A percentile compares a stretch with the other conserved stretches of the same genome.
Evolutionary conservation across 306 rosid species (phyloP).

Genomic region (Oemleria cerasiformis): DNA sequence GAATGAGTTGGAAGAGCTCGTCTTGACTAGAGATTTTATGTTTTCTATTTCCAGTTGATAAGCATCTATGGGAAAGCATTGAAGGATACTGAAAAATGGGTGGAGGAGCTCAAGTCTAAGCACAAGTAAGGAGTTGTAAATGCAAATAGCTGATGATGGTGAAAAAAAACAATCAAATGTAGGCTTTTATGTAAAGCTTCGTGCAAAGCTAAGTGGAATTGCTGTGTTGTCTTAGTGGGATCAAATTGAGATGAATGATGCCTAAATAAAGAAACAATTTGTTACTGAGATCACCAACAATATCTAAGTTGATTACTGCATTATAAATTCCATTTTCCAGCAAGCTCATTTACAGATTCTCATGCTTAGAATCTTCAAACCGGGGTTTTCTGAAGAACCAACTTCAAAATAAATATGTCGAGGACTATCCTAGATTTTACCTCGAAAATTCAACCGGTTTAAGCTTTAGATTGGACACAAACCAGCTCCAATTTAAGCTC

Average conservation of each 20-base stretch:
- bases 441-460: no score
- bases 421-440: no score
- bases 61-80: constrained; percentile 75
- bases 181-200: constrained; percentile 14
- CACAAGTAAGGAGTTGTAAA: constrained; percentile 35
- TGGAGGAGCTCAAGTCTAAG: constrained; percentile 77
- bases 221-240: no score
- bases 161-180: constrained; percentile 12
- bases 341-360: background rate
- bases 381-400: no score
- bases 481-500: no score
- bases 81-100: constrained; percentile 67
- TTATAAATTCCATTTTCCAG: background rate
- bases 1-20: no score
- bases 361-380: background rate
- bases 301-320: background rate
- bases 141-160: constrained; percentile 3
- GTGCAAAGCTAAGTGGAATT: no score
- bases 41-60: constrained; percentile 52
- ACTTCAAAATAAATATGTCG: no score
- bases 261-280: background rate
- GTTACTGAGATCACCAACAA: background rate
- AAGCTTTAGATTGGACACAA: no score
- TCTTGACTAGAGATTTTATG: background rate
- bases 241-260: background rate